A percentile compares a stretch with the other conserved stretches of the same genome.
phyloP scores from a whole-genome alignment of 257 asterid genomes.

The Przewalskia tangutica region DNA sequence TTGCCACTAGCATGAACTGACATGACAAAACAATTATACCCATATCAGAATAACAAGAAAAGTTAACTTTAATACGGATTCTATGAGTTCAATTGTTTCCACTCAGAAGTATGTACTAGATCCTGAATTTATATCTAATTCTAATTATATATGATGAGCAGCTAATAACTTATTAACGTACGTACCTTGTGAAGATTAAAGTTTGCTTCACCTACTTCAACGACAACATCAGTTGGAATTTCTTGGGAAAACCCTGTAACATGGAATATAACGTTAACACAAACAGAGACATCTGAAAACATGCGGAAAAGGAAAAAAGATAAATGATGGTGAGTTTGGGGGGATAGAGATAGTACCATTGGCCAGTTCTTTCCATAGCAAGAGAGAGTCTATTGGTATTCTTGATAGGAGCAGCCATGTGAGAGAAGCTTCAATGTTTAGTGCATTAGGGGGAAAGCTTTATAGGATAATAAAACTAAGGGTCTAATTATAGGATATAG shows the following conservation, averaged over 20 bases:
- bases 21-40: not conserved
- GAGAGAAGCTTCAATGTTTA: not conserved
- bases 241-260: conserved; percentile 83
- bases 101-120: not conserved
- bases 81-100: not conserved
- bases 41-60: not conserved
- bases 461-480: not conserved
- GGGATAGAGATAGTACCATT: conserved; percentile 38
- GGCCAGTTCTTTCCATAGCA: conserved; percentile 97
- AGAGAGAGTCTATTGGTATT: conserved; percentile 30
- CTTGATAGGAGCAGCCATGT: conserved; percentile 32
- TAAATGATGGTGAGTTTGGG: not conserved
- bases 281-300: not conserved
- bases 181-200: conserved; percentile 89
- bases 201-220: conserved; percentile 67
- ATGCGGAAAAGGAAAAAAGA: not conserved
- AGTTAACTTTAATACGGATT: not conserved
- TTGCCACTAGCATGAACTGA: conserved; percentile 93
- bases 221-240: conserved; percentile 73
- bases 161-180: not conserved
- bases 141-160: not conserved
- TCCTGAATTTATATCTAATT: not conserved
- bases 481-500: conserved; percentile 11
- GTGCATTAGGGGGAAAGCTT: not conserved
- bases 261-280: not conserved